Evolutionary conservation across 345 rosid species (phyloP).

Genomic region (Eucalyptus regnans): DNA sequence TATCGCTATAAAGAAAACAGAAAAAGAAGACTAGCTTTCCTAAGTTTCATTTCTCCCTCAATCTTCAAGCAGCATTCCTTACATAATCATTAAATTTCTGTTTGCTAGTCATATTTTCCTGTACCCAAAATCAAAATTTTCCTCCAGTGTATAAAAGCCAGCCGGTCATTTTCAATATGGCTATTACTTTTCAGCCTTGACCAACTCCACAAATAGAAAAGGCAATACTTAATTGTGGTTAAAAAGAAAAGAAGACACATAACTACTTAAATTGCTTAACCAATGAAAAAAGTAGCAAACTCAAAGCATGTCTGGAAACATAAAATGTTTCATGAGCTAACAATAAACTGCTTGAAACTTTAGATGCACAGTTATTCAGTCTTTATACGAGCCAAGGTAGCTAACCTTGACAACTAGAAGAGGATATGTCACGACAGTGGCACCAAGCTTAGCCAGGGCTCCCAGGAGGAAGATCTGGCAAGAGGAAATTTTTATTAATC

Average conservation of each 20-base stretch:
- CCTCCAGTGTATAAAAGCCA: background rate
- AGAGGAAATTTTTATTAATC: background rate
- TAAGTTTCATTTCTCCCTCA: background rate
- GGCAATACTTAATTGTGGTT: background rate
- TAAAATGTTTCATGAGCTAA: background rate
- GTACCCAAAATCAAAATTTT: background rate
- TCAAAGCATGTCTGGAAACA: background rate
- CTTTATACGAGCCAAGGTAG: background rate
- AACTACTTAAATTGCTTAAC: background rate
- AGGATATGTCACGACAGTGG: conserved; percentile 91
- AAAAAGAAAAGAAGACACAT: background rate
- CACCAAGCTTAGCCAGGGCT: conserved; percentile 97
- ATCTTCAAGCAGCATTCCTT: background rate
- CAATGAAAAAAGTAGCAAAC: background rate
- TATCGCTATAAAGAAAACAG: background rate
- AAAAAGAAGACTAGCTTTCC: background rate
- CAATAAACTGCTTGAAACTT: background rate
- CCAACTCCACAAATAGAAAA: background rate
- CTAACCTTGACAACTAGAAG: conserved; percentile 85
- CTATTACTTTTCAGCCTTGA: background rate
- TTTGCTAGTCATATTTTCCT: background rate
- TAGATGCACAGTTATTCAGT: background rate
- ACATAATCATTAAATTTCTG: background rate
- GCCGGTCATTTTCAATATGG: background rate
- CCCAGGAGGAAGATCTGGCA: conserved; percentile 87